Base-by-base conservation (phyloP, 2,329 filamentous ascomycete genomes). In the Aspergillus niger region DNA sequence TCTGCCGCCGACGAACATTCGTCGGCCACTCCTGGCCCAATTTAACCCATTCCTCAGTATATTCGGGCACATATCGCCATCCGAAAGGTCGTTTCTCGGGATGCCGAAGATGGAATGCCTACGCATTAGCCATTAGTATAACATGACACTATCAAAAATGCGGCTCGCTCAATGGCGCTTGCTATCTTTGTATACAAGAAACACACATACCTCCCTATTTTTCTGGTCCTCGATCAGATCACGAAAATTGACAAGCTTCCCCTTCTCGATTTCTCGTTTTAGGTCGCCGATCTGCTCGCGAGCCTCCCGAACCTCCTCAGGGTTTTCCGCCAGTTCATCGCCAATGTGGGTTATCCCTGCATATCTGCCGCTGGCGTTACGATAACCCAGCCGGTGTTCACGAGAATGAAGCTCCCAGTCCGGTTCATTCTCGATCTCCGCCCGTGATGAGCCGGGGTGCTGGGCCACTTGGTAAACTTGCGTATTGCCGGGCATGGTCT, bases 31-130 rank as follows among this genome's bases (percentile, higher is more conserved):
- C 66, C 61, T 84, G 74, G 7, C 75, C 65, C 39, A 80, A 75
- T 68, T 82, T 84, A 58, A 84, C 74, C 70, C 77, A 81, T 54
- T 81, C 75, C 59, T 85, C 82, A 0, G 80, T 80, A 8, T 76
- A 74, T 38, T 83, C 73, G 0, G 85, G 69, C 10, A 83, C 79
- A 64, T 80, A 83, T 38, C 82, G 72, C 82, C 82, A 84, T 7
- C 80, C 79, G 4, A 76, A 55, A 3, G 80, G 79, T 56, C 78
- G 76, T 32, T 80, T 76, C 17, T 80, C 74, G 0, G 81, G 80
- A 48, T 78, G 70, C 1, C 72, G 63, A 3, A 83, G 65, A 65
- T 81, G 77, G 44, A 81, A 76, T 60, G 83, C 76, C 69, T 81
- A 60, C 13, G 26, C 30, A 30, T 11, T 11, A 20, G 5, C 41